These are phyloP conservation scores for Claviceps fusiformis DNA, from an alignment of 2,329 filamentous ascomycete genomes.

Conservation along the genomic window DNA sequence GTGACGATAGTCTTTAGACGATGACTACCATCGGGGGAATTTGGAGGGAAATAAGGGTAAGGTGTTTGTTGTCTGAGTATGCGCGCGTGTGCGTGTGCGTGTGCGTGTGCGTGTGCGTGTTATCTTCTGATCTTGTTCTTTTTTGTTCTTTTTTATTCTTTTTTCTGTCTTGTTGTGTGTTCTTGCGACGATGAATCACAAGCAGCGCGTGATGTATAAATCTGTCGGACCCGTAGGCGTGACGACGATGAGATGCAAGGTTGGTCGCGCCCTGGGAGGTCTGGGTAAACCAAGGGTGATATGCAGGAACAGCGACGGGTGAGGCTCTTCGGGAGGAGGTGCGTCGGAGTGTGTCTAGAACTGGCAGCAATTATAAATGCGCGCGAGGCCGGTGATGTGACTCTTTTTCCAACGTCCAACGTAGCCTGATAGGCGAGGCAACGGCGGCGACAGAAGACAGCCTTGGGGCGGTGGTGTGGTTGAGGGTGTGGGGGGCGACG, in stretches of 20 bases:
- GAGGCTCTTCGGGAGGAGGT: conserved; percentile 5
- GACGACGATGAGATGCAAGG: not conserved
- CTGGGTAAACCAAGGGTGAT: conserved; percentile 7
- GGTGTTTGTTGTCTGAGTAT: not conserved
- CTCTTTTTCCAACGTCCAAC: conserved; percentile 12
- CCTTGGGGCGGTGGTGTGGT: conserved; percentile 2
- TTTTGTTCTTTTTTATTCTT: not conserved
- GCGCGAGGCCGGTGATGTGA: conserved; percentile 16
- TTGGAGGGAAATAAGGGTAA: conserved; percentile 2
- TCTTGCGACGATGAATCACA: not conserved
- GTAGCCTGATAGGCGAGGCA: conserved; percentile 21
- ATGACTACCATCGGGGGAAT: conserved; percentile 21
- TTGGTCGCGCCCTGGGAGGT: not conserved
- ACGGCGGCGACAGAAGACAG: conserved; percentile 8
- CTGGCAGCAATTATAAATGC: conserved; percentile 17
- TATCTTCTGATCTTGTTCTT: not conserved
- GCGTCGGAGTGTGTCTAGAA: conserved; percentile 1
- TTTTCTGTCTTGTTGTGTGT: too few relatives aligned
- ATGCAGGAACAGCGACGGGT: conserved; percentile 18
- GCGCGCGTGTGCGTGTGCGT: too few relatives aligned
- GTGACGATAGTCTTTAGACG: conserved; percentile 17
- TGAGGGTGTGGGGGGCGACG: not conserved
- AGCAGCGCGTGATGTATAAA: not conserved
- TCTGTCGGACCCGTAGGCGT: not conserved
- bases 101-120: too few relatives aligned